Evolutionary conservation across 23 red algal species (phyloP), one percentile per base, ranked within the genome.

Genomic region (Porphyridium purpureum): DNA sequence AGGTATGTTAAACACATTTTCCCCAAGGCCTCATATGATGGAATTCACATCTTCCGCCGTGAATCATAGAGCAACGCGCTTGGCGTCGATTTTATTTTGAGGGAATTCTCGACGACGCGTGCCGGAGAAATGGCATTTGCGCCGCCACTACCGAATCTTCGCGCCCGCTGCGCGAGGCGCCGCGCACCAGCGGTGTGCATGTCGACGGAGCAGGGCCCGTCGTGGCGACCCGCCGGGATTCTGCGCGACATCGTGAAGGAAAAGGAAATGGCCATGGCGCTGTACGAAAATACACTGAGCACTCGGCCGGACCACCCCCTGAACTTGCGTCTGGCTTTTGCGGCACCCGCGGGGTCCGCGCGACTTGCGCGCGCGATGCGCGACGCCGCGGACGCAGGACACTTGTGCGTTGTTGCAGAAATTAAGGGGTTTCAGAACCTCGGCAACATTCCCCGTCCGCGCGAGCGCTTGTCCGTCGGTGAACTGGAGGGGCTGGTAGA

Each of bases 241-340:
- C 50, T 82, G 4, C 62, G 49, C 7, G 64, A 68, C 11, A 66
- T 57, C 17, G 76, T 82, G 27, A 52, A 82, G 0, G 35, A 70
- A 15, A 70, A 82, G 35, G 60, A 64, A 24, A 19, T 82, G 11
- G 65, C 70, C 32, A 49, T 69, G 31, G 64, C 70, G 30, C 33
- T 70, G 27, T 57, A 71, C 64, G 67, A 85, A 22, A 31, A 31
- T 19, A 72, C 54, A 31, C 70, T 85, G n/a, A 23, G 11, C 49
- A 47, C 73, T 48, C 52, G 80, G 21, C 80, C 80, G 3, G 80
- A 85, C 38, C 80, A 85, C 57, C 80, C 80, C 5, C 51, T 85
- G 25, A 76, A 74, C 47, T 40, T 75, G 59, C 61, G 80, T 41
- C 69, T 62, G 1, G 57, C 69, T 31, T 85, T 75, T 33, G 38